Percentiles rank a stretch among this genome's conserved stretches.
phyloP scores from a whole-genome alignment of 2,329 filamentous ascomycete species.

The Ceratocystis papillata region DNA sequence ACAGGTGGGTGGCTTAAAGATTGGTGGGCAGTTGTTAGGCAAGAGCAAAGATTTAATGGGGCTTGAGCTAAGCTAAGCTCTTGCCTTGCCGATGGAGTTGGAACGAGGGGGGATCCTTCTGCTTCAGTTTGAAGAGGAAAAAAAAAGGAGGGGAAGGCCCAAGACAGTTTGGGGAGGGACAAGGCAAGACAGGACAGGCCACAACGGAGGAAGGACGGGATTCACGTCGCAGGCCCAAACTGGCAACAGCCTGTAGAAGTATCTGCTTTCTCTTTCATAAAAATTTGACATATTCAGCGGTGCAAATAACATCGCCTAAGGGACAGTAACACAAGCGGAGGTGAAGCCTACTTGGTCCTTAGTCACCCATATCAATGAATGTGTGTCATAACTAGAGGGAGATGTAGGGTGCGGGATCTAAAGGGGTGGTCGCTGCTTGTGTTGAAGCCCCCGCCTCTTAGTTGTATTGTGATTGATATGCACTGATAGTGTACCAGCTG shows the following conservation, averaged over 20 bases:
- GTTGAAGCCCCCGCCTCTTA: background rate
- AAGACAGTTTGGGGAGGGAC: slow-evolving; percentile 1
- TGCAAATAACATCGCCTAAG: background rate
- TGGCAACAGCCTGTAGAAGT: background rate
- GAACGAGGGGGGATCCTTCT: slow-evolving; percentile 5
- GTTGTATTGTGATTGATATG: background rate
- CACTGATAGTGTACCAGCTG: background rate
- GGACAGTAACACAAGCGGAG: background rate
- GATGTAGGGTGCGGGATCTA: background rate
- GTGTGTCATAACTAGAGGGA: background rate
- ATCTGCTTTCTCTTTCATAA: too few relatives aligned
- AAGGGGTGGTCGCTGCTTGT: background rate
- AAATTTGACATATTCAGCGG: background rate
- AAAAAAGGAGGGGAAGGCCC: slow-evolving; percentile 3
- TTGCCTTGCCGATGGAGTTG: slow-evolving; percentile 10
- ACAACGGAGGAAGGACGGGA: background rate
- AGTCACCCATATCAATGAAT: background rate
- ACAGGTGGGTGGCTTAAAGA: slow-evolving; percentile 10
- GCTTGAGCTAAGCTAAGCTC: slow-evolving; percentile 9
- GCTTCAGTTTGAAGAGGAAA: background rate
- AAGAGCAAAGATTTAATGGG: slow-evolving; percentile 14
- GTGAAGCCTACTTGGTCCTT: background rate
- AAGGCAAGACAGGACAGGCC: background rate
- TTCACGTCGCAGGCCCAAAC: background rate
- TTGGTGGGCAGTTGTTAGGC: background rate